Evolutionary conservation across 192 early-diverging fungal species (phyloP).

Genomic region (Coemansia sp.): DNA sequence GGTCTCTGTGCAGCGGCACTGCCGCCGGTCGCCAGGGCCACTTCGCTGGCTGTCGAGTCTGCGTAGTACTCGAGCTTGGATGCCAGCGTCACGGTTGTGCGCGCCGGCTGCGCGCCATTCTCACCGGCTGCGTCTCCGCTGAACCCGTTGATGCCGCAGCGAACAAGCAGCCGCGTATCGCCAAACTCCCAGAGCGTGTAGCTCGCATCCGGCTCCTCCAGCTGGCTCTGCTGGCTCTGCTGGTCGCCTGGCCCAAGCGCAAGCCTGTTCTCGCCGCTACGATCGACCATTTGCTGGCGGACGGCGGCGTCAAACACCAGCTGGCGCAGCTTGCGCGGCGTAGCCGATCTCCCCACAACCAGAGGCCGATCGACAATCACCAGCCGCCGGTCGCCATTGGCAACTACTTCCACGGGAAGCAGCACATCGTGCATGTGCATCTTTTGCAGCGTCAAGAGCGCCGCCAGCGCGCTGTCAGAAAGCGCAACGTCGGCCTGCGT

Average conservation of each 20-base stretch:
- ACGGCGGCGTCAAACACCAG: slow-evolving; percentile 22
- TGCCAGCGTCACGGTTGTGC: slow-evolving; percentile 31
- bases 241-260: slow-evolving; percentile 3
- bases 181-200: slow-evolving; percentile 52
- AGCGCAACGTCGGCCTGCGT: slow-evolving; percentile 35
- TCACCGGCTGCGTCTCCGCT: neutral
- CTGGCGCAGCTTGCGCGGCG: slow-evolving; percentile 31
- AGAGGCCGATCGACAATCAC: slow-evolving; percentile 35
- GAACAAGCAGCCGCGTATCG: slow-evolving; percentile 33
- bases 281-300: slow-evolving; percentile 7
- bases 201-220: slow-evolving; percentile 7
- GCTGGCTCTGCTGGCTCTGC: neutral
- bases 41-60: slow-evolving; percentile 5
- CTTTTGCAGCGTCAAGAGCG: slow-evolving; percentile 39
- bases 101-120: neutral
- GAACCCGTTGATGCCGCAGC: slow-evolving; percentile 42
- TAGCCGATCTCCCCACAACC: slow-evolving; percentile 18
- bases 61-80: slow-evolving; percentile 39
- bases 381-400: slow-evolving; percentile 1
- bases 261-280: slow-evolving; percentile 11
- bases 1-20: neutral
- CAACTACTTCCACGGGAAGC: slow-evolving; percentile 26
- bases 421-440: slow-evolving; percentile 28
- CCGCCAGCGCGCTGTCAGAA: slow-evolving; percentile 26
- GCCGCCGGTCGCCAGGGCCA: slow-evolving; percentile 8